Evolutionary conservation across 306 rosid genomes (phyloP).

Genomic region (Alnus rubra): DNA sequence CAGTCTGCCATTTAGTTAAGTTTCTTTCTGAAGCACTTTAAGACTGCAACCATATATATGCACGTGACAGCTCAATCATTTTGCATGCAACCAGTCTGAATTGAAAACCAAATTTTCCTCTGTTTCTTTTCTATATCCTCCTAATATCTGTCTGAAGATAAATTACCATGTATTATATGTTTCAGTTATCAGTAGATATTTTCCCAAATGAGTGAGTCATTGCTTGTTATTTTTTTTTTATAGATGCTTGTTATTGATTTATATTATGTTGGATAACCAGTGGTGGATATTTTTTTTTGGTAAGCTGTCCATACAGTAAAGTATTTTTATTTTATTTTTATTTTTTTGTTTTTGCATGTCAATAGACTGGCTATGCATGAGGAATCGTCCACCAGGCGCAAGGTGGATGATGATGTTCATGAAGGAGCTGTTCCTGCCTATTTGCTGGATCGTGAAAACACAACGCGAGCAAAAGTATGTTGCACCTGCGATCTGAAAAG

Average conservation of each 20-base stretch:
- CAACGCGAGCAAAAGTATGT: conserved; percentile 74
- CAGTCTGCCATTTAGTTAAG: not conserved
- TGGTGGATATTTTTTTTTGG: not conserved
- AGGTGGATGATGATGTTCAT: conserved; percentile 79
- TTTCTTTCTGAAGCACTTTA: not conserved
- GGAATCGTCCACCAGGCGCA: conserved; percentile 75
- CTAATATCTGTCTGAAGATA: not conserved
- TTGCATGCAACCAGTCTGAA: not conserved
- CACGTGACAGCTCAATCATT: not conserved
- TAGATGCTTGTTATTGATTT: not conserved
- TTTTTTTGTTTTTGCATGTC: not conserved
- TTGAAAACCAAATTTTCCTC: not conserved
- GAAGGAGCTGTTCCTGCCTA: conserved; percentile 86
- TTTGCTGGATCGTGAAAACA: conserved; percentile 85
- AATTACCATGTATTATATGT: not conserved
- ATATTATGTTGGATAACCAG: not conserved
- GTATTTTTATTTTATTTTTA: too few species aligned
- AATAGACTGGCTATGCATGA: conserved; percentile 86
- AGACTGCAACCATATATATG: not conserved
- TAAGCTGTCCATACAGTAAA: too few species aligned
- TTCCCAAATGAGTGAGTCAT: not conserved
- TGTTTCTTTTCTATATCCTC: not conserved
- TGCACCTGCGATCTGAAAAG: not conserved
- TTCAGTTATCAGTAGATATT: not conserved
- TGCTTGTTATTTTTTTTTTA: not conserved